Conservation (phyloP, 2,329 filamentous ascomycete species). For the Aspergillus ochraceoroseus region DNA sequence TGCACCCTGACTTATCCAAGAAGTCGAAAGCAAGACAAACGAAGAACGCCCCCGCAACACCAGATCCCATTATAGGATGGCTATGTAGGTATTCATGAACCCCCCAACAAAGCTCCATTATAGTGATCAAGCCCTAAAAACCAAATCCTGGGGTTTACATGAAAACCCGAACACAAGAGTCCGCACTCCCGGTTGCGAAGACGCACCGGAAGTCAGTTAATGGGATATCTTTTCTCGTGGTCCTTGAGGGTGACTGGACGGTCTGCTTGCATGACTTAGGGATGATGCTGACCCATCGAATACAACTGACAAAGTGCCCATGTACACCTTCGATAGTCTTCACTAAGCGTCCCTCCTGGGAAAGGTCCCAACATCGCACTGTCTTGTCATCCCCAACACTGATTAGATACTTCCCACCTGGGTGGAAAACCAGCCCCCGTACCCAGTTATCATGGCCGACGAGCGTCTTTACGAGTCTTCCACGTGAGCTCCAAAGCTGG, state of each 20-base stretch:
- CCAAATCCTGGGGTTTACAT: not conserved
- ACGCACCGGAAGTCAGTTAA: not conserved
- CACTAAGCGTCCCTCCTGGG: conserved; percentile 83
- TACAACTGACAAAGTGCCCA: conserved; percentile 76
- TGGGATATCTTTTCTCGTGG: not conserved
- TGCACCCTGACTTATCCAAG: no score
- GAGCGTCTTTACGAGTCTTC: conserved; percentile 77
- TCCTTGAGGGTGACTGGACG: not conserved
- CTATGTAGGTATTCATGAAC: no score
- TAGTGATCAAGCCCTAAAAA: no score
- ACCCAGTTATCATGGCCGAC: conserved; percentile 94
- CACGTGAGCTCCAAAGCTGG: conserved; percentile 78
- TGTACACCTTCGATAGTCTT: conserved; percentile 73
- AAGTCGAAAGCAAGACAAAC: no score
- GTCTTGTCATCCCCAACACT: conserved; percentile 93
- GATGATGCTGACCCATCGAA: conserved; percentile 71
- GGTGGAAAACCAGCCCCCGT: conserved; percentile 78
- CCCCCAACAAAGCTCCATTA: no score
- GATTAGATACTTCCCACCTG: conserved; percentile 82
- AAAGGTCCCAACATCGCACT: conserved; percentile 86
- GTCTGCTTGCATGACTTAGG: not conserved
- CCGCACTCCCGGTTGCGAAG: not conserved
- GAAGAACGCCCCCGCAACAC: no score
- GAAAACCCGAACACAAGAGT: not conserved
- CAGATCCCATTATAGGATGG: no score